Conservation (phyloP, 225 moss, liverwort and hornwort genomes). For the Polytrichum formosum region DNA sequence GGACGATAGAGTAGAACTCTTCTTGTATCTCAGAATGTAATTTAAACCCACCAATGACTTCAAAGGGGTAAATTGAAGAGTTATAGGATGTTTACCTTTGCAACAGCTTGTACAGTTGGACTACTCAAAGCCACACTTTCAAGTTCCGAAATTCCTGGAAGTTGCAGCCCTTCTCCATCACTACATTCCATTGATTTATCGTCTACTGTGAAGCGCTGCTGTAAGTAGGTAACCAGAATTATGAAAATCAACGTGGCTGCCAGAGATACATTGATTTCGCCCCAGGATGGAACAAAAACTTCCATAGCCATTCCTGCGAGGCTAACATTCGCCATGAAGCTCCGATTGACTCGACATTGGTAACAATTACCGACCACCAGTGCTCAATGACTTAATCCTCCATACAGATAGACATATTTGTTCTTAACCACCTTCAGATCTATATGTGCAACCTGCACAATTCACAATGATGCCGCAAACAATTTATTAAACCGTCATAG, state of each 20-base stretch:
- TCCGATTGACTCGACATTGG: neutral
- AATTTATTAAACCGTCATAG: neutral
- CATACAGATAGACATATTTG: neutral
- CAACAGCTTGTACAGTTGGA: constrained; percentile 23
- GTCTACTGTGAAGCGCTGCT: constrained; percentile 41
- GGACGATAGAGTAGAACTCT: too few relatives aligned
- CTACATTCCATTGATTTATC: constrained; percentile 12
- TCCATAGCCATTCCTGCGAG: constrained; percentile 54
- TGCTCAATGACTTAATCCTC: neutral
- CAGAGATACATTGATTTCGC: constrained; percentile 71
- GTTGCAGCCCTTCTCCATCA: constrained; percentile 19
- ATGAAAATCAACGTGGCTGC: constrained; percentile 52
- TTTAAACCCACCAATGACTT: neutral
- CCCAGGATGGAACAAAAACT: constrained; percentile 83
- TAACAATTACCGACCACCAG: neutral
- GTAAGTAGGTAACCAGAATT: constrained; percentile 58
- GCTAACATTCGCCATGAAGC: constrained; percentile 43
- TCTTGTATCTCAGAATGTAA: too few relatives aligned
- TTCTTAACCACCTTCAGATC: too few relatives aligned
- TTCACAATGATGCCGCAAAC: neutral
- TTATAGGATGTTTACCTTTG: constrained; percentile 22
- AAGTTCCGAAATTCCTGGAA: constrained; percentile 33
- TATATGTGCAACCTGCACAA: neutral
- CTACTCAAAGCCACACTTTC: constrained; percentile 23
- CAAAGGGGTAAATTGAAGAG: neutral